A percentile compares a stretch with the other conserved stretches of the same genome.
phyloP scores from a whole-genome alignment of 2,329 filamentous ascomycete species.

The Chaetomiaceae sp. region DNA sequence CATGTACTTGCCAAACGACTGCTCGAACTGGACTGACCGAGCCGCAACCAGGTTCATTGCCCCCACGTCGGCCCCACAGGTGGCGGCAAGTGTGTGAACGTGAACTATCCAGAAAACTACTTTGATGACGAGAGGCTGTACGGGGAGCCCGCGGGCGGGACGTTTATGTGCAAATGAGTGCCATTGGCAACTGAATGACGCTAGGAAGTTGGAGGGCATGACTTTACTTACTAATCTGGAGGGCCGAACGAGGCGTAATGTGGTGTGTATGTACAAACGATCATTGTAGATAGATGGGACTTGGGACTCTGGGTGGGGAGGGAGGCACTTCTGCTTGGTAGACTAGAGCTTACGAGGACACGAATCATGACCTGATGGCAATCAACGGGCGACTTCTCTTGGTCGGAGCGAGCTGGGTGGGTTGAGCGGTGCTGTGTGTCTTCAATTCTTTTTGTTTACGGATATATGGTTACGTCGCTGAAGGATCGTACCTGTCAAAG shows the following conservation, averaged over 20 bases:
- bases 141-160: slow-evolving; percentile 24
- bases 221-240: not conserved
- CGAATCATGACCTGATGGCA: slow-evolving; percentile 2
- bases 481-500: no score
- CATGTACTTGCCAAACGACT: no score
- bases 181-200: no score
- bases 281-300: not conserved
- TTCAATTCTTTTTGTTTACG: no score
- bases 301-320: not conserved
- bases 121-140: slow-evolving; percentile 27
- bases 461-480: no score
- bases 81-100: slow-evolving; percentile 30
- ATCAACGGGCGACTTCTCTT: not conserved
- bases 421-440: no score
- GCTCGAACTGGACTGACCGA: not conserved
- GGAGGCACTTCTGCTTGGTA: not conserved
- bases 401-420: no score
- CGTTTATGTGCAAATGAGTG: slow-evolving; percentile 26
- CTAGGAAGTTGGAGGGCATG: not conserved
- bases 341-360: slow-evolving; percentile 12
- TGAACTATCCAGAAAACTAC: slow-evolving; percentile 24
- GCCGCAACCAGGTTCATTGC: slow-evolving; percentile 25
- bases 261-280: not conserved
- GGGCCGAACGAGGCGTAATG: not conserved
- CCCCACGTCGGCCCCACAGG: slow-evolving; percentile 29